Conservation (phyloP, 768 basidiomycete genomes). For the Mycena venus region DNA sequence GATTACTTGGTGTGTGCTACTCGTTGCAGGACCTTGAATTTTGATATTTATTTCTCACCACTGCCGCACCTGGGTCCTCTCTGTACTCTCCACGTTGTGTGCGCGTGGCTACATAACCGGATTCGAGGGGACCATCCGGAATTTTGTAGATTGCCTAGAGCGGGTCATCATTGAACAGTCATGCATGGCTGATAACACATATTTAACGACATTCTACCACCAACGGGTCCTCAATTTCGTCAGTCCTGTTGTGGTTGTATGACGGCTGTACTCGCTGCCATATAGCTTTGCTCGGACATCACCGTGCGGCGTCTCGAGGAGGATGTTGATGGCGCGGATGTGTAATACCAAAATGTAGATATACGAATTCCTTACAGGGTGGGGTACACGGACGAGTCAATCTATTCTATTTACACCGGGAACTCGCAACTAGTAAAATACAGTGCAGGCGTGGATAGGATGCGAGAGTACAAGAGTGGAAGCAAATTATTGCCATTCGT, state of each 20-base stretch:
- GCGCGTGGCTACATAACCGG: conserved; percentile 26
- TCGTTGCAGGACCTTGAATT: no score
- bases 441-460: not conserved
- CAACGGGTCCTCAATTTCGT: conserved; percentile 25
- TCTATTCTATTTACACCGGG: not conserved
- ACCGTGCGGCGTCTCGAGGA: not conserved
- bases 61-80: conserved; percentile 38
- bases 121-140: conserved; percentile 14
- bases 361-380: not conserved
- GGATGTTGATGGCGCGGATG: not conserved
- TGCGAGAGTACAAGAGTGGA: no score
- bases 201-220: conserved; percentile 19
- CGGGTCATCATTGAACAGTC: conserved; percentile 18
- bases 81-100: conserved; percentile 35
- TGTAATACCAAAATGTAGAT: not conserved
- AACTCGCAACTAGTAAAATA: not conserved
- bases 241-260: conserved; percentile 27
- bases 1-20: no score
- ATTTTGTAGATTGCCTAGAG: conserved; percentile 30
- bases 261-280: not conserved
- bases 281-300: not conserved
- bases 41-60: no score
- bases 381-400: not conserved
- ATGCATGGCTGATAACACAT: conserved; percentile 17
- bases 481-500: not conserved